A percentile compares a stretch with the other conserved stretches of the same genome.
These are phyloP conservation scores for Bimuria novae-zelandiae DNA, from an alignment of 2,329 filamentous ascomycete genomes.

Conservation along the genomic window DNA sequence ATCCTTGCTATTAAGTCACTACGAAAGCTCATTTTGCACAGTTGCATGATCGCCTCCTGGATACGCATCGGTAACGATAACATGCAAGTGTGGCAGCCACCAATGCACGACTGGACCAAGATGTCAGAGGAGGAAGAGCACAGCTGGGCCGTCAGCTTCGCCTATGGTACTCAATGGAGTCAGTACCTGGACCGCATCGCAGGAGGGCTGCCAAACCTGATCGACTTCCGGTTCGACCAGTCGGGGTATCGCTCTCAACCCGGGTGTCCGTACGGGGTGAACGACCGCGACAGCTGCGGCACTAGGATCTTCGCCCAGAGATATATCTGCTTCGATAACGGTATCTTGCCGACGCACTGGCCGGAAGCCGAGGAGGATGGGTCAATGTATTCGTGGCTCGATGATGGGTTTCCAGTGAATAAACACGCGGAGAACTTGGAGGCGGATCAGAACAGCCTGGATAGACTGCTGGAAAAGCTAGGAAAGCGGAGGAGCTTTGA, in stretches of 20 bases:
- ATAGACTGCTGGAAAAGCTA: constrained; percentile 4
- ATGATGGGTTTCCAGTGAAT: neutral
- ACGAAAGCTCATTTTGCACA: constrained; percentile 11
- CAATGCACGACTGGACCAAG: neutral
- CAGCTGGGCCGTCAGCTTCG: neutral
- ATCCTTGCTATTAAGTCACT: constrained; percentile 10
- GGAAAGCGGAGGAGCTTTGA: neutral
- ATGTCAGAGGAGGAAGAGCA: neutral
- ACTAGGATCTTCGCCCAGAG: constrained; percentile 6
- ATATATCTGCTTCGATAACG: constrained; percentile 13
- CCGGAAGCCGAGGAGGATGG: constrained; percentile 6
- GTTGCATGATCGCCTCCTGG: constrained; percentile 15
- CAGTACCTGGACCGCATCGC: constrained; percentile 1
- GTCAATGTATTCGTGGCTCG: neutral
- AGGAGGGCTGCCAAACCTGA: neutral
- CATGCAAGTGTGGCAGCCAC: constrained; percentile 1
- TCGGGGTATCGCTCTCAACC: too few species aligned
- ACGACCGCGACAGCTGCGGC: neutral
- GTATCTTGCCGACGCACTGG: constrained; percentile 15
- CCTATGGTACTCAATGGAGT: neutral
- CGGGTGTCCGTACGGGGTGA: neutral
- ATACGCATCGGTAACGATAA: neutral
- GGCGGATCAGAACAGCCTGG: constrained; percentile 11
- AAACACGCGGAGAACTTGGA: constrained; percentile 8
- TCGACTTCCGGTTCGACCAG: constrained; percentile 5